Conservation (phyloP, 768 basidiomycete species). For the Leccinum pellstonianum region DNA sequence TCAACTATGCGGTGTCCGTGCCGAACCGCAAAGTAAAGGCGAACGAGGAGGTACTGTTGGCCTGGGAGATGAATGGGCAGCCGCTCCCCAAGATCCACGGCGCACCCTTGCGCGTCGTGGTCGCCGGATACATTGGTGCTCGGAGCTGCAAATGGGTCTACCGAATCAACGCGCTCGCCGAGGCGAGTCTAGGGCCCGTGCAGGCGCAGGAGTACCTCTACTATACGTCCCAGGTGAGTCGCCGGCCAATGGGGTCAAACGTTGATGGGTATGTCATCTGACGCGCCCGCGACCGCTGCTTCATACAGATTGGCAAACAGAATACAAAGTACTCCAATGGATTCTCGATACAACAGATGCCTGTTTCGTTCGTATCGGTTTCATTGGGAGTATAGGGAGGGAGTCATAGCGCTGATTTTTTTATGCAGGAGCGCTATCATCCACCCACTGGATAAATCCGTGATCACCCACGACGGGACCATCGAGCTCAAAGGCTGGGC, state of each 20-base stretch:
- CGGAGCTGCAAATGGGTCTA: slow-evolving; percentile 55
- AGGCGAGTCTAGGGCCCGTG: slow-evolving; percentile 51
- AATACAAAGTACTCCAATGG: slow-evolving; percentile 52
- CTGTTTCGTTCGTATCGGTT: slow-evolving; percentile 46
- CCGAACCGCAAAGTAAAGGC: slow-evolving; percentile 48
- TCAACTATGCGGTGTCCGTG: slow-evolving; percentile 48
- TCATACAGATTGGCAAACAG: slow-evolving; percentile 39
- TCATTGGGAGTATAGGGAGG: background rate
- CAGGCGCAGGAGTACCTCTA: slow-evolving; percentile 55
- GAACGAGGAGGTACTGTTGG: slow-evolving; percentile 43
- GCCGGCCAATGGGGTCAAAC: too few species aligned
- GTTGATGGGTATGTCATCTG: too few species aligned
- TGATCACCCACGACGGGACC: slow-evolving; percentile 48
- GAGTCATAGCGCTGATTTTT: background rate
- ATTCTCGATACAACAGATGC: slow-evolving; percentile 58
- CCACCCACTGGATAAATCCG: slow-evolving; percentile 36
- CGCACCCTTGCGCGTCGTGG: slow-evolving; percentile 48
- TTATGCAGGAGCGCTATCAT: slow-evolving; percentile 16
- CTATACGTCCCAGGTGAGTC: slow-evolving; percentile 47
- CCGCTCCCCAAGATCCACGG: slow-evolving; percentile 50
- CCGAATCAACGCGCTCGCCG: slow-evolving; percentile 47
- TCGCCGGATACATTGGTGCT: slow-evolving; percentile 55
- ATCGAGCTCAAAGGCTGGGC: slow-evolving; percentile 45
- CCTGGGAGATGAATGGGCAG: slow-evolving; percentile 18
- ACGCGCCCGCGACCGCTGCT: background rate